Percentiles rank a stretch among this genome's conserved stretches.
Evolutionary conservation across 2,329 filamentous ascomycete genomes (phyloP).

Genomic region (Penicillium sp.): DNA sequence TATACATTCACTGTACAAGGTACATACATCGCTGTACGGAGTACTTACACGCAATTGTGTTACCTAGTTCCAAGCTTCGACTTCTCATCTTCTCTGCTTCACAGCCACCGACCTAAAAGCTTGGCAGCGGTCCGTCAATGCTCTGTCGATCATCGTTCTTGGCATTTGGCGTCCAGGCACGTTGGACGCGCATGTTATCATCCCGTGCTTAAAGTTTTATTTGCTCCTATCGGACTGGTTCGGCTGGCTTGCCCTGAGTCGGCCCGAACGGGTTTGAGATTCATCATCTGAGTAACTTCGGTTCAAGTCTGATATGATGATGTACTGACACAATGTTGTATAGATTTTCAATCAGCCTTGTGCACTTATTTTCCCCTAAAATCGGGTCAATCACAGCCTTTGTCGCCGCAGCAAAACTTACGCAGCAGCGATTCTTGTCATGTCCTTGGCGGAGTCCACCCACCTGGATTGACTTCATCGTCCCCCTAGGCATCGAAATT

Average conservation of each 20-base stretch:
- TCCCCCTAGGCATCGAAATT: constrained; percentile 24
- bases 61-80: neutral
- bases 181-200: constrained; percentile 9
- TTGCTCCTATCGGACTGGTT: neutral
- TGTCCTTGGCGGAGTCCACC: constrained; percentile 18
- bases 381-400: neutral
- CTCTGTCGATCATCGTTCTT: constrained; percentile 33
- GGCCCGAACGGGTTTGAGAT: constrained; percentile 18
- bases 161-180: constrained; percentile 19
- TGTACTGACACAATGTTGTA: neutral
- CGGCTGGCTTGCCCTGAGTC: constrained; percentile 3
- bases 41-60: constrained; percentile 7
- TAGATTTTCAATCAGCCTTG: constrained; percentile 6
- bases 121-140: constrained; percentile 34
- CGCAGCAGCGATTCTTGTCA: neutral
- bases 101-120: constrained; percentile 28
- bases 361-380: neutral
- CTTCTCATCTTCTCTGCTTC: constrained; percentile 6
- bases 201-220: constrained; percentile 1
- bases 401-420: neutral
- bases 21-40: neutral
- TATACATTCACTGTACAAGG: neutral
- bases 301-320: neutral
- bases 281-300: constrained; percentile 15
- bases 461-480: constrained; percentile 7